phyloP scores from a whole-genome alignment of 768 basidiomycete species.

The Crassisporium funariophilum region DNA sequence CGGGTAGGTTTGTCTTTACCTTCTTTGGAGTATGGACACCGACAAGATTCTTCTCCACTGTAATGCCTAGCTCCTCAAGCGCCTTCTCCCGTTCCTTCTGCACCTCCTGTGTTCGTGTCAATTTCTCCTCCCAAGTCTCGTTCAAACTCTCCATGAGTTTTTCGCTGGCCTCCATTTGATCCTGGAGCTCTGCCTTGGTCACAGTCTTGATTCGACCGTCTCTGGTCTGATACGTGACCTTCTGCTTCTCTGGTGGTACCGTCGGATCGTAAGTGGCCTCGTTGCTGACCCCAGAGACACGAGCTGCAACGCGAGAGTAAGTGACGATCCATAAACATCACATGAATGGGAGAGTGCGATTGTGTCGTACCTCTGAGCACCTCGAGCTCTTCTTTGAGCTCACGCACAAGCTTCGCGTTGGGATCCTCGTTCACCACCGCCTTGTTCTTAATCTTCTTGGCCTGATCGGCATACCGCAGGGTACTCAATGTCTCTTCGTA shows the following conservation, averaged over 20 bases:
- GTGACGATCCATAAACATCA: constrained; percentile 15
- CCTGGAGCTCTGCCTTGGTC: constrained; percentile 95
- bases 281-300: constrained; percentile 66
- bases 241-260: constrained; percentile 92
- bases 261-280: constrained; percentile 86
- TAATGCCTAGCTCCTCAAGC: constrained; percentile 95
- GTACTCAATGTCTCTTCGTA: constrained; percentile 98
- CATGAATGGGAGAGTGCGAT: constrained; percentile 24
- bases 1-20: constrained; percentile 58
- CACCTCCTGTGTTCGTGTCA: constrained; percentile 88
- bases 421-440: constrained; percentile 99
- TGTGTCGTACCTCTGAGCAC: constrained; percentile 72
- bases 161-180: constrained; percentile 94
- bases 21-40: constrained; percentile 99
- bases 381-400: constrained; percentile 98
- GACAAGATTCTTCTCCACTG: constrained; percentile 93
- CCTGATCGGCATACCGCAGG: constrained; percentile 95
- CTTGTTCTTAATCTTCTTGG: constrained; percentile 99
- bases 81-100: constrained; percentile 98
- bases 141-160: constrained; percentile 93
- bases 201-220: constrained; percentile 94
- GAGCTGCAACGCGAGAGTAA: constrained; percentile 45
- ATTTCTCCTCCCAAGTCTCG: constrained; percentile 96
- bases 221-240: constrained; percentile 91
- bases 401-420: constrained; percentile 96